These are phyloP conservation scores for Xylaria sp. DNA, from an alignment of 2,329 filamentous ascomycete genomes.

Conservation along the genomic window DNA sequence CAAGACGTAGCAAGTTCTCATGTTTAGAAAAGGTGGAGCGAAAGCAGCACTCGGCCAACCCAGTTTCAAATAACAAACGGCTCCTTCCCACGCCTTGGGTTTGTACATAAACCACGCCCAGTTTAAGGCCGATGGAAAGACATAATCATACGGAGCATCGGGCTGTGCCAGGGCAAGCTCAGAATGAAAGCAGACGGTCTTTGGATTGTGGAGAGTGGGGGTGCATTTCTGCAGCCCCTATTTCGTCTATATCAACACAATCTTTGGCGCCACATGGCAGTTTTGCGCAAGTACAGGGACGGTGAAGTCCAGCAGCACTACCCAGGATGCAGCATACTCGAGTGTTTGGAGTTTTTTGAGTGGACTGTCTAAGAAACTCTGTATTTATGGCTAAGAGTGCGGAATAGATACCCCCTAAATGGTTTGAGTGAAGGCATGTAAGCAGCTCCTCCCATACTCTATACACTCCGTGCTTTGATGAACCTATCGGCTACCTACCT, in stretches of 20 bases:
- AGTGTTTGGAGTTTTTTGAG: slow-evolving; percentile 26
- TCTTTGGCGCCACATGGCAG: slow-evolving; percentile 4
- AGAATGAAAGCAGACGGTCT: background rate
- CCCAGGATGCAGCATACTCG: slow-evolving; percentile 25
- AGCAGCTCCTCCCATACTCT: background rate
- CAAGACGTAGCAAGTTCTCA: slow-evolving; percentile 37
- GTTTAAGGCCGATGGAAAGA: background rate
- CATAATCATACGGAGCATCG: background rate
- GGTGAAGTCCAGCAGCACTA: slow-evolving; percentile 14
- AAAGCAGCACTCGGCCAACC: background rate
- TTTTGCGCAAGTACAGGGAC: slow-evolving; percentile 17
- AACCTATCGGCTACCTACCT: background rate
- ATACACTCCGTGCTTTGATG: background rate
- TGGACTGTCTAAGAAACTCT: slow-evolving; percentile 35
- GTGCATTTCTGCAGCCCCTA: background rate
- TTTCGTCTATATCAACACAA: slow-evolving; percentile 26
- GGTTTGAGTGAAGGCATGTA: slow-evolving; percentile 25
- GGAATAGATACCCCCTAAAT: slow-evolving; percentile 46
- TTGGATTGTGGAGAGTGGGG: background rate
- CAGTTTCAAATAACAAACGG: background rate
- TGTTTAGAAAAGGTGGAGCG: background rate
- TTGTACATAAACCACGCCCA: background rate
- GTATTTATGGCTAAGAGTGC: slow-evolving; percentile 41
- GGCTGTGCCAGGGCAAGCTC: background rate
- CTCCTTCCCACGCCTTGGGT: background rate